These are phyloP conservation scores for Fusarium devonianum DNA, from an alignment of 2,329 filamentous ascomycete species.

Conservation along the genomic window DNA sequence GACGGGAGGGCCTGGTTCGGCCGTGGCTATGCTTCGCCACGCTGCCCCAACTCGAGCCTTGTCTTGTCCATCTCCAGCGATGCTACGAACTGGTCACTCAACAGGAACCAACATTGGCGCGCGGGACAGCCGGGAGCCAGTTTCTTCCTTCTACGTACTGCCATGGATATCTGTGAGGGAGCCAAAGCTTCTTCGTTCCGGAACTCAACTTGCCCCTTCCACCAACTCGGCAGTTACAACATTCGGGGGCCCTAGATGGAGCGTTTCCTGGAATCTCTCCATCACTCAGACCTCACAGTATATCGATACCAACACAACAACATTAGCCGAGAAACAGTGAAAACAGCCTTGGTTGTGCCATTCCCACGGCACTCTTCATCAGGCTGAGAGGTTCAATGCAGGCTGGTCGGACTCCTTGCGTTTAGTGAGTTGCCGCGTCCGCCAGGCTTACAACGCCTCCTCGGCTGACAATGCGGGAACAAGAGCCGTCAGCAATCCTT, in stretches of 20 bases:
- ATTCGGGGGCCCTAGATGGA: too few relatives aligned
- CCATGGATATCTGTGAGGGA: constrained; percentile 23
- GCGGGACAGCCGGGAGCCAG: constrained; percentile 7
- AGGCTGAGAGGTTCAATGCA: constrained; percentile 1
- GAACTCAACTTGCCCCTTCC: constrained; percentile 12
- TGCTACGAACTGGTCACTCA: background rate
- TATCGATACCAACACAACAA: too few relatives aligned
- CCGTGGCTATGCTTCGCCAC: constrained; percentile 42
- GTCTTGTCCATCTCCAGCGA: constrained; percentile 23
- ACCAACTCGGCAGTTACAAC: too few relatives aligned
- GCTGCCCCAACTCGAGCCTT: constrained; percentile 26
- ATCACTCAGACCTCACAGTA: too few relatives aligned
- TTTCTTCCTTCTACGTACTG: background rate
- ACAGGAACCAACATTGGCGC: background rate
- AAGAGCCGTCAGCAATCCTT: constrained; percentile 4
- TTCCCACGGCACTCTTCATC: constrained; percentile 7
- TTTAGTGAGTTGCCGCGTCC: background rate
- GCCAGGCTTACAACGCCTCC: constrained; percentile 1
- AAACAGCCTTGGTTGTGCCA: too few relatives aligned
- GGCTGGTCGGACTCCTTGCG: constrained; percentile 2
- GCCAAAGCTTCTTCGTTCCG: constrained; percentile 24
- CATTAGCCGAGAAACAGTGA: too few relatives aligned
- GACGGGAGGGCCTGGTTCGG: constrained; percentile 1
- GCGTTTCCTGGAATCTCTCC: too few relatives aligned
- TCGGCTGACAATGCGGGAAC: constrained; percentile 1